Evolutionary conservation across 2,329 filamentous ascomycete genomes (phyloP).

Genomic region (Colletotrichum sp.): DNA sequence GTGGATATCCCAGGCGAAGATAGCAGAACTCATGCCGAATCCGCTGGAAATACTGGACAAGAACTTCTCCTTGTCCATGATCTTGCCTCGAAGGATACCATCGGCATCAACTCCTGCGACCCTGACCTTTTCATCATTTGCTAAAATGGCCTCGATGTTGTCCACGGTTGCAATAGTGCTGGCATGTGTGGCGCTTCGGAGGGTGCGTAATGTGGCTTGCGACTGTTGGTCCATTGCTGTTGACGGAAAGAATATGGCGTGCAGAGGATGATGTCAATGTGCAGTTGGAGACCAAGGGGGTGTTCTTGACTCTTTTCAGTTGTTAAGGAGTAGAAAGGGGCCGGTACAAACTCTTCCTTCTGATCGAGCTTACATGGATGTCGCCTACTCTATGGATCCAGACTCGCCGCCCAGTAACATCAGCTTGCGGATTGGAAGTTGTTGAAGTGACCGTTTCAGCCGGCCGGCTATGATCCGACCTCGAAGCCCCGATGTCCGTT

Average conservation of each 20-base stretch:
- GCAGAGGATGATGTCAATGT: background rate
- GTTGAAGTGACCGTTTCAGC: background rate
- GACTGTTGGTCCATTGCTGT: background rate
- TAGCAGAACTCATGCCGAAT: constrained; percentile 66
- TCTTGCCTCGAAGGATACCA: constrained; percentile 77
- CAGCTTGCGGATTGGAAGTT: background rate
- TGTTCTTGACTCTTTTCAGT: background rate
- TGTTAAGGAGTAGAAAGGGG: background rate
- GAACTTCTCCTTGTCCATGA: constrained; percentile 85
- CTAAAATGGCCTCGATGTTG: background rate
- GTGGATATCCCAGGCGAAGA: constrained; percentile 81
- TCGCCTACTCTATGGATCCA: background rate
- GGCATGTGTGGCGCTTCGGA: background rate
- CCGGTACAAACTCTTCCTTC: background rate
- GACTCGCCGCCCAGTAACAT: background rate
- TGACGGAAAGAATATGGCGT: accelerated
- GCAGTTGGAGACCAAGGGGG: background rate
- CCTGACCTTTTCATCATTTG: constrained; percentile 25
- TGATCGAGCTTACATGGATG: background rate
- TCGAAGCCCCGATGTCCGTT: constrained; percentile 60
- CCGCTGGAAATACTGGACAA: constrained; percentile 74
- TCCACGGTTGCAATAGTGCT: background rate
- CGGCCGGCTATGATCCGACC: background rate
- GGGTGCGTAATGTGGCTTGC: background rate
- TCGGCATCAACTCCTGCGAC: constrained; percentile 80